Base-by-base conservation (phyloP, 106 monocot genomes). In the Allium cepa region DNA sequence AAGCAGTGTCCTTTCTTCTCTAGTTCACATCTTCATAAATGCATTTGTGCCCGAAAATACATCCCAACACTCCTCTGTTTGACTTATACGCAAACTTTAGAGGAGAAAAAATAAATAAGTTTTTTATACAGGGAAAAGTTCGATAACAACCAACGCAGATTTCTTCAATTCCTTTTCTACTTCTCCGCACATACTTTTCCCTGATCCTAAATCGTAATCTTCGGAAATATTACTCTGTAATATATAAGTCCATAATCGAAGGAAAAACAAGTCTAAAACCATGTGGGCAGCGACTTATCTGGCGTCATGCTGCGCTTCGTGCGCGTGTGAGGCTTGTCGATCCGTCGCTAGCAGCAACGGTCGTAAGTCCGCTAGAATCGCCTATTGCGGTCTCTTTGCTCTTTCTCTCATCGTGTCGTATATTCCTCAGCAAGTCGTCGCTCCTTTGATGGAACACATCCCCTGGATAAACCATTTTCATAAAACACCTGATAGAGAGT, bases 281-380 rank as follows among this genome's bases (percentile, higher is more conserved):
- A 97, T 97, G 97, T 97, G 97, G 97, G 97, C 97, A 13, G 97
- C 97, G 4, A 83, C 99, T 67, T 99, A 92, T 78, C 83, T 99
- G 28, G 99, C 93, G 1, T 93, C 99, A 11, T 99, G 99, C 85
- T 99, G 99, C 85, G 99, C 99, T 1, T 79, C 93, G 53, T 99
- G 99, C 81, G 99, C 99, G 17, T 99, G 99, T 83, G 90, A 90
- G 66, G 99, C 99, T 53, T 99, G 99, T 83, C 87, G 84, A 8
- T 90, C 99, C 36, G 92, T 82, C 56, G 92, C 90, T 62, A 86
- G 90, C 47, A 78, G 93, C 50, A 93, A 93, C 87, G 76, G 92
- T 79, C 90, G 99, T 57, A 84, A 89, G 14, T 99, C 99, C 68
- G 99, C 99, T 27, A 80, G 99, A 60, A 92, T 99, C 77, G 99